A percentile compares a stretch with the other conserved stretches of the same genome.
These are phyloP conservation scores for Areca catechu DNA, from an alignment of 176 grass and related monocot genomes.

Conservation along the genomic window DNA sequence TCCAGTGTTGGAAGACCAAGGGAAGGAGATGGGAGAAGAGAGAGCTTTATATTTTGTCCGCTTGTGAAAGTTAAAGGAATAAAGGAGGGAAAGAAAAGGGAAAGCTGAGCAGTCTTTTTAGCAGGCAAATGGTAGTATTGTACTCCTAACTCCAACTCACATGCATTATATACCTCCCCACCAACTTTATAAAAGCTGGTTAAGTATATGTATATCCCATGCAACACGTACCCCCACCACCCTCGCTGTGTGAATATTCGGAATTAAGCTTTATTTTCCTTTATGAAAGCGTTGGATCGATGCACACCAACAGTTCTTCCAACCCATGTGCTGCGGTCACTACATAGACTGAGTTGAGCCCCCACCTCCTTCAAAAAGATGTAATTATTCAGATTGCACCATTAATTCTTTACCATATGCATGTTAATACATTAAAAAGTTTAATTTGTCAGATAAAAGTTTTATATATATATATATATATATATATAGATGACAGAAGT, in stretches of 20 bases:
- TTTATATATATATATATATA: no score
- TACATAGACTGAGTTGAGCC: no score
- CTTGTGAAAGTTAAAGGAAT: conserved; percentile 28
- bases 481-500: no score
- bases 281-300: neutral
- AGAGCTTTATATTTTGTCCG: conserved; percentile 2
- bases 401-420: no score
- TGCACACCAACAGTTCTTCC: no score
- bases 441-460: no score
- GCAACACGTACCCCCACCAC: conserved; percentile 4
- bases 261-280: conserved; percentile 40
- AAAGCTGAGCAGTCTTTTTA: conserved; percentile 44
- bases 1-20: no score
- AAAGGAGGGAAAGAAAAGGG: conserved; percentile 38
- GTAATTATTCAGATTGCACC: no score
- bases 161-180: conserved; percentile 31
- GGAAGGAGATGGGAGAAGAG: neutral
- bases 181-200: conserved; percentile 32
- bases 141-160: conserved; percentile 27
- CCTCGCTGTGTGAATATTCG: conserved; percentile 31
- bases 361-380: no score
- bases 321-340: no score
- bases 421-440: no score
- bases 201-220: conserved; percentile 33
- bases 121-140: conserved; percentile 44